Evolutionary conservation across 441 rosid genomes (phyloP).

Genomic region (Erysimum pusillum): DNA sequence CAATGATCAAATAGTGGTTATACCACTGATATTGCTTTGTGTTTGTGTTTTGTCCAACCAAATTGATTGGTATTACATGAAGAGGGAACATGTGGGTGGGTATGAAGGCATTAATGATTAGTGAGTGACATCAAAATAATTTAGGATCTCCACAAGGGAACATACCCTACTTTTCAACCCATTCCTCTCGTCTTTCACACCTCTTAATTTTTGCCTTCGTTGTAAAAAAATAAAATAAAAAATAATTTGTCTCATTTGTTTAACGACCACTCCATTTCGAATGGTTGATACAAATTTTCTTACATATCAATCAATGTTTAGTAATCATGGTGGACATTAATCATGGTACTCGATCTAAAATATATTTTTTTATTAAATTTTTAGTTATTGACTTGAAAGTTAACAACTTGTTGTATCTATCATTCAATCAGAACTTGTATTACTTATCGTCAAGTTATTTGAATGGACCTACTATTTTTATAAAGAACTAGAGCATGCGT

Average conservation of each 20-base stretch:
- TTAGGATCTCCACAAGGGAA: constrained; percentile 29
- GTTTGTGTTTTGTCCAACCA: constrained; percentile 43
- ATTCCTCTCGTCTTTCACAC: constrained; percentile 30
- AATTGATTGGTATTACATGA: constrained; percentile 37
- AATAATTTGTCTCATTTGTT: not conserved
- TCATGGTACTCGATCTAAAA: not conserved
- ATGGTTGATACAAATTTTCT: not conserved
- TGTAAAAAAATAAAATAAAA: not conserved
- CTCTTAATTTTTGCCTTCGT: not conserved
- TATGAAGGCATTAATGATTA: constrained; percentile 45
- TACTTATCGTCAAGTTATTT: not conserved
- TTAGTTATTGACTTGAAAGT: not conserved
- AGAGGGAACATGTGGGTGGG: constrained; percentile 45
- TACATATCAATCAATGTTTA: not conserved
- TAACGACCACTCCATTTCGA: not conserved
- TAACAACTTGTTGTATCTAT: not conserved
- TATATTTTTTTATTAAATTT: no score
- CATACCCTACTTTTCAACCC: constrained; percentile 37
- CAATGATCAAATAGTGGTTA: constrained; percentile 37
- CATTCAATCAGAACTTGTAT: not conserved
- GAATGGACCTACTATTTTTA: not conserved
- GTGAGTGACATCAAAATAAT: constrained; percentile 26
- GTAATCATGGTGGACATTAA: not conserved
- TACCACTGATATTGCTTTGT: constrained; percentile 36
- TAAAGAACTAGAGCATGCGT: not conserved